Evolutionary conservation across 208 protist genomes (phyloP).

Genomic region (Naegleria lovaniensis): DNA sequence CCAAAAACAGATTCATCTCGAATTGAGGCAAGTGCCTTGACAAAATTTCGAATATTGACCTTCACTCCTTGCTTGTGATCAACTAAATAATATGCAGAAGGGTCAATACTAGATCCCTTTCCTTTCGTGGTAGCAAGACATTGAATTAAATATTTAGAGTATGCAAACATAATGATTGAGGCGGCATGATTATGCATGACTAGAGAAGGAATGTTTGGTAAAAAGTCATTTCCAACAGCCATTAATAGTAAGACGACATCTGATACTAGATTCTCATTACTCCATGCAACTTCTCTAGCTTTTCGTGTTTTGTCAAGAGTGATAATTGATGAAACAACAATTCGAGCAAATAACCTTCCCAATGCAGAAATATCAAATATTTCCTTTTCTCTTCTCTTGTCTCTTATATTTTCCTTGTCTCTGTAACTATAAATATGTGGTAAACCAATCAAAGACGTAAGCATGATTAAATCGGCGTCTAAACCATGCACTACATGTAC

Average conservation of each 20-base stretch:
- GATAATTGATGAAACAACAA: neutral
- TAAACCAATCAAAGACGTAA: slow-evolving; percentile 53
- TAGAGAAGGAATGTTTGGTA: slow-evolving; percentile 83
- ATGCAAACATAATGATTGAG: neutral
- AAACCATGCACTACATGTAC: slow-evolving; percentile 92
- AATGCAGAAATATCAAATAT: neutral
- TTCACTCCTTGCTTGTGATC: neutral
- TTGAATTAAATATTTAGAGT: neutral
- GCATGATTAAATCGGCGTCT: slow-evolving; percentile 98
- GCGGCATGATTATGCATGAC: slow-evolving; percentile 81
- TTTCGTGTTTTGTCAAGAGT: neutral
- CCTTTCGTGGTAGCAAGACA: neutral
- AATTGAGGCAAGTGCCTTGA: neutral
- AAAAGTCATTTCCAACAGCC: slow-evolving; percentile 97
- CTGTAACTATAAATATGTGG: slow-evolving; percentile 49
- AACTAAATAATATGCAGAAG: neutral
- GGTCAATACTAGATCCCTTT: neutral
- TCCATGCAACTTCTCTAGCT: neutral
- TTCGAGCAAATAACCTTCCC: neutral
- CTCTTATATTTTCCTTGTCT: slow-evolving; percentile 36
- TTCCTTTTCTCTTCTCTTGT: neutral
- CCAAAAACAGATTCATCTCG: neutral
- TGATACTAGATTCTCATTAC: slow-evolving; percentile 48
- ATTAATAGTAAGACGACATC: slow-evolving; percentile 96
- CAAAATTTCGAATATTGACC: neutral